Percentiles rank a stretch among this genome's conserved stretches.
These are phyloP conservation scores for Skeletonema menzelii DNA, from an alignment of 108 stramenopile genomes.

Conservation along the genomic window DNA sequence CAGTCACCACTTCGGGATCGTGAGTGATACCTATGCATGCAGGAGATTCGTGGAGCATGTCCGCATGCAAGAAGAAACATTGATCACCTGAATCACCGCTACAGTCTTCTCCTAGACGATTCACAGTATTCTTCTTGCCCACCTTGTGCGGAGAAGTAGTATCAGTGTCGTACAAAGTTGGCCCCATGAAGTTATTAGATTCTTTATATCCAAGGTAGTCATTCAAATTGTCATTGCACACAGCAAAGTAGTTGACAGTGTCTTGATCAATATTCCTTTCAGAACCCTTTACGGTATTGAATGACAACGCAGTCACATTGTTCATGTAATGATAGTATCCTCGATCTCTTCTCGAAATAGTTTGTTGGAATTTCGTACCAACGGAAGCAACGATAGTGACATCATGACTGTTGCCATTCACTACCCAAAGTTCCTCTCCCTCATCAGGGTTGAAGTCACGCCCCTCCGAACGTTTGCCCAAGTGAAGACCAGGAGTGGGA, in stretches of 20 bases:
- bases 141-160: slow-evolving; percentile 14
- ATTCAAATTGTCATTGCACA: slow-evolving; percentile 54
- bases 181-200: slow-evolving; percentile 59
- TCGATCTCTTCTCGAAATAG: slow-evolving; percentile 37
- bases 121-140: slow-evolving; percentile 50
- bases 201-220: slow-evolving; percentile 44
- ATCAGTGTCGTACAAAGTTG: slow-evolving; percentile 47
- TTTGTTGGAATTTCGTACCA: slow-evolving; percentile 23
- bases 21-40: slow-evolving; percentile 54
- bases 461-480: slow-evolving; percentile 40
- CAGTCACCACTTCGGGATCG: slow-evolving; percentile 48
- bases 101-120: slow-evolving; percentile 45
- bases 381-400: slow-evolving; percentile 46
- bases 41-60: slow-evolving; percentile 59
- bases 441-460: slow-evolving; percentile 24
- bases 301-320: slow-evolving; percentile 51
- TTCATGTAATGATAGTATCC: slow-evolving; percentile 65
- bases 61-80: slow-evolving; percentile 58
- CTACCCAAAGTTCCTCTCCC: slow-evolving; percentile 55
- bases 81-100: slow-evolving; percentile 29
- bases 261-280: slow-evolving; percentile 42
- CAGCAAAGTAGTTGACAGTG: slow-evolving; percentile 52
- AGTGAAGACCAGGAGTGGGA: slow-evolving; percentile 56
- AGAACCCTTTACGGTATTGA: slow-evolving; percentile 45
- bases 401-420: slow-evolving; percentile 47